Base-by-base conservation (phyloP, 352 stramenopile genomes). In the Pythium dissimile region DNA sequence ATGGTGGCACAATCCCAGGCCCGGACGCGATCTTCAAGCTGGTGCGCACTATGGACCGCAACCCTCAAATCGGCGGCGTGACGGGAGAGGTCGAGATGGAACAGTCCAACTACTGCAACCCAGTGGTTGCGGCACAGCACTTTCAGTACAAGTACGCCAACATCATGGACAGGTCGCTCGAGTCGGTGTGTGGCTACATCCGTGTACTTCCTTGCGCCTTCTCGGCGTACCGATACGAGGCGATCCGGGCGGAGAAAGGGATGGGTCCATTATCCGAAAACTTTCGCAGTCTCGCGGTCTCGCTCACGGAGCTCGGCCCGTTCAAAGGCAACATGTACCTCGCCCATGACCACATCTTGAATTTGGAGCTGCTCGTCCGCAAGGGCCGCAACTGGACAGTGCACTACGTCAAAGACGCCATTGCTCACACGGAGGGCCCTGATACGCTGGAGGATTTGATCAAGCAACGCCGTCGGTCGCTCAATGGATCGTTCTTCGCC, bases 281-380 rank as follows among this genome's bases (percentile, higher is more conserved):
- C 55, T 83, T 83, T 41, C 63, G 67, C 32, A 76, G 62, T 18
- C 46, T 83, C n/a, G 78, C 73, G 28, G 76, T 67, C 2, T 77
- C 67, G 46, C 77, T 62, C 0, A 67, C 69, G 20, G 73, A 77
- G 5, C 44, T 80, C 1, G 73, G 73, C 4, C 76, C 79, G 12
- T 86, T 87, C 51, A 77, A 79, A 41, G 76, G 76, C 32, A 89
- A 87, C 54, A 86, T 87, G 79, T 87, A 85, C 54, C 65, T 89
- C 0, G 76, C 74, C 8, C 74, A 87, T 62, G 79, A 87, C 48
- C 74, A 76, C 11, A 84, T 89, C 42, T 60, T 89, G 24, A 82
- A 72, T 46, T 87, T 84, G 51, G 76, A 89, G 49, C 38, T 89
- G 16, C 43, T 89, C 3, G 74, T 74, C 8, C 52, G 66, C 15